phyloP scores from a whole-genome alignment of 2,329 filamentous ascomycete species.

The Talaromyces sp. region DNA sequence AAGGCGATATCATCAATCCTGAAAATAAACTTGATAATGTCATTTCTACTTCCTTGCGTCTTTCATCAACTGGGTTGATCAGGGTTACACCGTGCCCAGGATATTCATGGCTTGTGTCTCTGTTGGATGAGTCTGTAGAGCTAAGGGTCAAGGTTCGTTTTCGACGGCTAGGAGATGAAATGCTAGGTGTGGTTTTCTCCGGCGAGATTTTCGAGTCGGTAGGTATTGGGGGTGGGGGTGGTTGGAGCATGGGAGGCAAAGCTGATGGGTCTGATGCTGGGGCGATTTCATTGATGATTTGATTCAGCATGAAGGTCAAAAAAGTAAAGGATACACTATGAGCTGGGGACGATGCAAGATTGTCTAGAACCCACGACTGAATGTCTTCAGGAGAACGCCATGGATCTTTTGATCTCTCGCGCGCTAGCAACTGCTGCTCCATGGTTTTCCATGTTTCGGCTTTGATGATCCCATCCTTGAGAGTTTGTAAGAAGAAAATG shows the following conservation, averaged over 20 bases:
- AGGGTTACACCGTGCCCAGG: constrained; percentile 21
- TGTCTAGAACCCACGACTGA: constrained; percentile 66
- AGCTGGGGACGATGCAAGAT: constrained; percentile 66
- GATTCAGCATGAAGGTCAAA: constrained; percentile 70
- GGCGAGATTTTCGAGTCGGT: constrained; percentile 17
- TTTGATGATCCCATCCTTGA: constrained; percentile 77
- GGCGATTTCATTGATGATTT: constrained; percentile 55
- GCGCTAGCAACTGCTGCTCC: constrained; percentile 54
- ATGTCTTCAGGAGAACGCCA: constrained; percentile 53
- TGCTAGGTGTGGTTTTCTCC: constrained; percentile 15
- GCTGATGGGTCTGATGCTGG: constrained; percentile 32
- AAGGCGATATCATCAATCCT: constrained; percentile 57
- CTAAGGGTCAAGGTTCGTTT: constrained; percentile 26
- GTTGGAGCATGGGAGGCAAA: constrained; percentile 19
- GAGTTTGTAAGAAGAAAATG: constrained; percentile 67
- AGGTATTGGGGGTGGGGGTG: constrained; percentile 18
- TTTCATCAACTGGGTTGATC: constrained; percentile 50
- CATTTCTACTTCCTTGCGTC: constrained; percentile 58
- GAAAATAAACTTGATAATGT: constrained; percentile 65
- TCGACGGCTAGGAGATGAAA: constrained; percentile 23
- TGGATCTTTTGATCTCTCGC: constrained; percentile 49
- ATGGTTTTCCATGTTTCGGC: constrained; percentile 67
- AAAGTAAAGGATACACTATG: constrained; percentile 91
- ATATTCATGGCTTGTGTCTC: constrained; percentile 5
- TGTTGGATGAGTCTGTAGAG: constrained; percentile 29